Evolutionary conservation across 2,329 filamentous ascomycete species (phyloP), one percentile per base, ranked within the genome.

Genomic region (Gaeumannomyces sp.): DNA sequence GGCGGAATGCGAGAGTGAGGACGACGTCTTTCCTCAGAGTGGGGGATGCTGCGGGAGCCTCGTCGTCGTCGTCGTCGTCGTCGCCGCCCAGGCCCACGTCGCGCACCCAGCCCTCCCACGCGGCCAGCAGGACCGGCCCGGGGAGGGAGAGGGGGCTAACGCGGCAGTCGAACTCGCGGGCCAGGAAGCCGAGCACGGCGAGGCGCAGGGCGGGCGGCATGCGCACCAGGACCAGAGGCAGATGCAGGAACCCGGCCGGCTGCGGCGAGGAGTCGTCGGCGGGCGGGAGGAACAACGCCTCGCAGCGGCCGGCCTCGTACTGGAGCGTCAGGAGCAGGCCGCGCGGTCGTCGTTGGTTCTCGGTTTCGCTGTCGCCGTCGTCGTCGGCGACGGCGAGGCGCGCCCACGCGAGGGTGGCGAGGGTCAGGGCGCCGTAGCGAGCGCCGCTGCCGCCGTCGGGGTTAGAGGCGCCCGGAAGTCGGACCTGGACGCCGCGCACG

Each of bases 401-500:
- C 38, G 64, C 65, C 65, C 67, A 22, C 65, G 61, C 68, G 38
- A 63, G 66, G 63, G 61, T 69, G 38, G 8, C 63, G 19, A 60
- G 7, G 3, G 56, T 38, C 19, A 66, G 25, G 13, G 63, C 62
- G 29, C 45, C 38, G 38, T 66, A 63, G 28, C 61, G 61, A 1
- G 53, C 45, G 63, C 27, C 62, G 27, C 29, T 64, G 59, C 35
- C 50, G 4, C 22, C 60, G 64, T 25, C 45, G n/a, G 28, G 27
- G 10, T 50, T 64, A 7, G 60, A 31, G 62, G 28, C 53, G 4
- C 70, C 71, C 14, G 66, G 68, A 6, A 83, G 69, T 0, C 80
- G 79, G 25, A 87, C 79, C 67, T 86, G 83, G 25, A 87, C 80
- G 59, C 85, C 85, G 64, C 85, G 81, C n/a, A 87, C 82, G 1